Base-by-base conservation (phyloP, 1,284 basidiomycete genomes). In the Hortiboletus rubellus region DNA sequence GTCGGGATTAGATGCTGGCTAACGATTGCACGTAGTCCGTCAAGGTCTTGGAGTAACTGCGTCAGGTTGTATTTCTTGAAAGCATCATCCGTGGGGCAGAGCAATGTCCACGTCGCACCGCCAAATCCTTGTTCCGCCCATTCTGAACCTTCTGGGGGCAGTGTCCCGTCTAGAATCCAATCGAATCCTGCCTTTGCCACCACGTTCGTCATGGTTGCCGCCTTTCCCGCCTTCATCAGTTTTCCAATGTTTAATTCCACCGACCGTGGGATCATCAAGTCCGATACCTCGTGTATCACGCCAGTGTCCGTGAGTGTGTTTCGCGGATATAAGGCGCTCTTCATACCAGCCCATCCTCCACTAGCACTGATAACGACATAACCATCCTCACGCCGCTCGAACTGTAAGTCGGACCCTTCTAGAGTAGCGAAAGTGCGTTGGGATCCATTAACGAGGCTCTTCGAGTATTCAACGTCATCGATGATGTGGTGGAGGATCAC, bases 61-160 rank as follows among this genome's bases (percentile, higher is more conserved):
- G 94, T 94, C 49, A 98, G 74, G 73, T 99, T 96, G 67, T 92
- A 75, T n/a, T 82, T 77, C 62, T 94, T 89, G 79, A 98, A 97
- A 0, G 96, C 95, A 58, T 89, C 87, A 68, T 99, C 97, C 2
- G 86, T 87, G 1, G 97, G 97, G 63, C 91, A 92, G 6, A 99
- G 80, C 1, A 99, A 72, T 1, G 92, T 95, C 90, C 89, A 90
- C 60, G 91, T 79, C 47, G 77, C 72, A 59, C 80, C 76, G 33
- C 73, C 70, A 24, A 81, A 66, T 33, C 77, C 81, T 45, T 74
- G 69, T 24, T 84, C 78, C 10, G 79, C 80, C 83, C 84, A 87
- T 9, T 74, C 72, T 58, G 84, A 81, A 66, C 80, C 80, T 68
- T 86, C 77, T 0, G 87, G 87, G 9, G 92, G 91, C 10, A 81